Evolutionary conservation across 148 eudicot species (phyloP).

Genomic region (Rhododendron mucronatum): DNA sequence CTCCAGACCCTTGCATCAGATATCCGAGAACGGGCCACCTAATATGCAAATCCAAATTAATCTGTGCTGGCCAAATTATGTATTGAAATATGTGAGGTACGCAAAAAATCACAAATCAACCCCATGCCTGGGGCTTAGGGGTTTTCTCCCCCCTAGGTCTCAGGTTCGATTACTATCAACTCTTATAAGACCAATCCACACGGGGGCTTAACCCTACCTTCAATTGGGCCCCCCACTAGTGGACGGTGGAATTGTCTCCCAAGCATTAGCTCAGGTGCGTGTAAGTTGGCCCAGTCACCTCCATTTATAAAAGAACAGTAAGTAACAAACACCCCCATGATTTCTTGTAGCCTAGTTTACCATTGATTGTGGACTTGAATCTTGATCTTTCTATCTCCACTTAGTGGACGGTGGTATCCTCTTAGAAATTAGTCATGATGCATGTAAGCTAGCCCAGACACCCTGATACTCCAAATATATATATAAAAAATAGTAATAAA

Average conservation of each 20-base stretch:
- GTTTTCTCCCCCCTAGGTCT: neutral
- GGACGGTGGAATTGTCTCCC: neutral
- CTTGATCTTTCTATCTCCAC: neutral
- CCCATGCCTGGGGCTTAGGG: neutral
- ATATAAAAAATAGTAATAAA: too few relatives aligned
- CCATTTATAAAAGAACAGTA: too few relatives aligned
- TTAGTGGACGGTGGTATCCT: neutral
- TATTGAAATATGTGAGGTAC: neutral
- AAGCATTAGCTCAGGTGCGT: neutral
- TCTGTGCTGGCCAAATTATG: neutral
- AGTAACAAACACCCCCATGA: neutral
- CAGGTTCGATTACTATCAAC: neutral
- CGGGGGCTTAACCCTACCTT: too few relatives aligned
- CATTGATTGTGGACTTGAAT: neutral
- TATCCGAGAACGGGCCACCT: slow-evolving; percentile 90
- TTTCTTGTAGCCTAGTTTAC: neutral
- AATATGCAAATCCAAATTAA: slow-evolving; percentile 18
- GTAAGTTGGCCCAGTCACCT: neutral
- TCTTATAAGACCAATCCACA: neutral
- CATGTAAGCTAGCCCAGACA: neutral
- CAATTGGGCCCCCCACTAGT: too few relatives aligned
- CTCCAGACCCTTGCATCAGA: slow-evolving; percentile 84
- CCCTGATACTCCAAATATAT: too few relatives aligned
- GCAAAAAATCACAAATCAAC: neutral
- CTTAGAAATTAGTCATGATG: neutral